Evolutionary conservation across 805 yeast genomes (phyloP).

Genomic region (Yarrowia osloensis): DNA sequence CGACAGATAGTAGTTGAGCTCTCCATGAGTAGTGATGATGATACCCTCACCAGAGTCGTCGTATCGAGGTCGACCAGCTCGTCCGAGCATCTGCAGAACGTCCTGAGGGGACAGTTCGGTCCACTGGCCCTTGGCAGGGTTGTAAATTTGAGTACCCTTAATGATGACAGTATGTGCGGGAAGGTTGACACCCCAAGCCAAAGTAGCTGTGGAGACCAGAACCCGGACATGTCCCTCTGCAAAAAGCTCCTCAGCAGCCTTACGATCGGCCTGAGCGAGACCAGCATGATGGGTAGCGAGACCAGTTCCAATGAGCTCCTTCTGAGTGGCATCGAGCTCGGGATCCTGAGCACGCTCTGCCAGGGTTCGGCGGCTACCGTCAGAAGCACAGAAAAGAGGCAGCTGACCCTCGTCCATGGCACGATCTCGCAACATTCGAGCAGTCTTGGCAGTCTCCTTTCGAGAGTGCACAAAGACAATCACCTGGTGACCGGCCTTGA

Average conservation of each 20-base stretch:
- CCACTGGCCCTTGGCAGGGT: constrained; percentile 90
- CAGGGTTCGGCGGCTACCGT: constrained; percentile 47
- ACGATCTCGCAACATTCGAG: constrained; percentile 67
- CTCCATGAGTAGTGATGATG: constrained; percentile 82
- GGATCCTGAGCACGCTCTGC: constrained; percentile 61
- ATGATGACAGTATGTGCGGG: constrained; percentile 95
- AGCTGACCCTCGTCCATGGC: constrained; percentile 57
- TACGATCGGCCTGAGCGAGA: constrained; percentile 67
- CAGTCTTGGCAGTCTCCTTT: constrained; percentile 86
- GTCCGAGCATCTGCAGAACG: constrained; percentile 93
- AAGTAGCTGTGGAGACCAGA: constrained; percentile 85
- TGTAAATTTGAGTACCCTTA: constrained; percentile 90
- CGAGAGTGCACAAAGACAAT: constrained; percentile 93
- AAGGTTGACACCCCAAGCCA: constrained; percentile 96
- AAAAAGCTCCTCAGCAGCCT: constrained; percentile 78
- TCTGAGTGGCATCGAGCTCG: constrained; percentile 11
- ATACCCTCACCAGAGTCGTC: constrained; percentile 93
- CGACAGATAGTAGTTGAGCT: constrained; percentile 84
- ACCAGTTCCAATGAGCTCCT: constrained; percentile 59
- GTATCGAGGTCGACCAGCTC: constrained; percentile 96
- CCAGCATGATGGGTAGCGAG: constrained; percentile 95
- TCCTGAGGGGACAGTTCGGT: constrained; percentile 92
- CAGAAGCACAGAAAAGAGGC: constrained; percentile 43
- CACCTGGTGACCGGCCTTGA: constrained; percentile 65
- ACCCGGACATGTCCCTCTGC: constrained; percentile 86